These are phyloP conservation scores for Naganishia liquefaciens DNA, from an alignment of 1,284 basidiomycete species.

Conservation along the genomic window DNA sequence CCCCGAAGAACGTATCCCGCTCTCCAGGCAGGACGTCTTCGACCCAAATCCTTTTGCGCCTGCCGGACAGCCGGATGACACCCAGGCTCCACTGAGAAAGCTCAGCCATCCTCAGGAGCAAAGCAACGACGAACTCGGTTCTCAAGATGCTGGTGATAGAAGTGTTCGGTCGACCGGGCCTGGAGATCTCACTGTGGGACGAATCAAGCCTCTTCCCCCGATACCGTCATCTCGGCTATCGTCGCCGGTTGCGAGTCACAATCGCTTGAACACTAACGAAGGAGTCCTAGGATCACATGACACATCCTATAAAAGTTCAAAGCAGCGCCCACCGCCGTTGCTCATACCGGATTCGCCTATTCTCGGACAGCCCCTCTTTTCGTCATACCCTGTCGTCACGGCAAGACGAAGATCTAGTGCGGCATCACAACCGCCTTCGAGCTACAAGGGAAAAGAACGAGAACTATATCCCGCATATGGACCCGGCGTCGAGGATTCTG, in stretches of 20 bases:
- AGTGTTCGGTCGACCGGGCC: too few species aligned
- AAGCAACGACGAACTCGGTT: too few species aligned
- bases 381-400: conserved; percentile 16
- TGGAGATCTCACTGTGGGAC: not conserved
- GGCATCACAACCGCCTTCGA: conserved; percentile 14
- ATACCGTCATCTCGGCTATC: conserved; percentile 9
- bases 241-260: not conserved
- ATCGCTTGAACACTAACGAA: too few species aligned
- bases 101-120: too few species aligned
- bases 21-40: too few species aligned
- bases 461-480: not conserved
- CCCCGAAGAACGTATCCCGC: too few species aligned
- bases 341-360: conserved; percentile 6
- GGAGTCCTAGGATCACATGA: not conserved
- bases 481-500: not conserved
- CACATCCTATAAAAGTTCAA: not conserved
- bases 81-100: too few species aligned
- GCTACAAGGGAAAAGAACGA: conserved; percentile 23
- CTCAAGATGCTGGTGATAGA: too few species aligned
- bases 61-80: too few species aligned
- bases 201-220: conserved; percentile 8
- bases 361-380: conserved; percentile 15
- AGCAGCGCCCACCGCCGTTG: conserved; percentile 8
- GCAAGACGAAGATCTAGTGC: conserved; percentile 11
- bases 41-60: too few species aligned